Percentiles rank a stretch among this genome's conserved stretches.
Conservation (phyloP, 352 stramenopile species). For the Globisporangium apiculatum region DNA sequence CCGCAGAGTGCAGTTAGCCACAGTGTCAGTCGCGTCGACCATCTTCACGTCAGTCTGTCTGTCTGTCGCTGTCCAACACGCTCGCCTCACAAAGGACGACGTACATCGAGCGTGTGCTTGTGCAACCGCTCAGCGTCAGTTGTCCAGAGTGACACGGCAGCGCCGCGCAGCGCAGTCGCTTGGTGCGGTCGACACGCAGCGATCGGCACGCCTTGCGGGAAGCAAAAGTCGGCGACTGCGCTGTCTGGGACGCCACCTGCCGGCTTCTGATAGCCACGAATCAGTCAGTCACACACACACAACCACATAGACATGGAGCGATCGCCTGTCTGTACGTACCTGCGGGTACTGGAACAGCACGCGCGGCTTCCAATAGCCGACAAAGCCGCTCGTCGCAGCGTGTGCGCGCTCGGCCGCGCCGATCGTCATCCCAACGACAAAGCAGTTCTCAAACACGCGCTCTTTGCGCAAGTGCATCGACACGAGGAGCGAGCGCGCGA, state of each 20-base stretch:
- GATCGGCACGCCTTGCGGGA: constrained; percentile 63
- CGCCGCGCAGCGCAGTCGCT: constrained; percentile 31
- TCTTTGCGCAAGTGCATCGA: constrained; percentile 79
- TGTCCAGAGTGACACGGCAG: constrained; percentile 62
- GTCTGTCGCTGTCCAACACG: not conserved
- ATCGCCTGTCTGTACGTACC: constrained; percentile 15
- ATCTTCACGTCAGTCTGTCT: not conserved
- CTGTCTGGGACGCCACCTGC: constrained; percentile 31
- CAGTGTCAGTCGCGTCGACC: too few relatives aligned
- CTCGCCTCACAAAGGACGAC: not conserved
- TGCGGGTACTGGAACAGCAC: constrained; percentile 65
- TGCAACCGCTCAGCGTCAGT: constrained; percentile 54
- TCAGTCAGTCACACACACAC: constrained; percentile 1
- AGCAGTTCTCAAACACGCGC: constrained; percentile 80
- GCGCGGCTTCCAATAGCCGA: constrained; percentile 64
- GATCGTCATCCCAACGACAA: constrained; percentile 47
- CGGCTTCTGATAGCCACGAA: constrained; percentile 9
- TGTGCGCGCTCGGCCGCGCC: constrained; percentile 24
- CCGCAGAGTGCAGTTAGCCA: too few relatives aligned
- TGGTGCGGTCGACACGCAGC: constrained; percentile 51
- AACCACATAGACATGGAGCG: not conserved
- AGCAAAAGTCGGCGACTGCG: constrained; percentile 74
- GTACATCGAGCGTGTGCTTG: constrained; percentile 55
- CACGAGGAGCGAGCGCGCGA: constrained; percentile 68
- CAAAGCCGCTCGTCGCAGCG: constrained; percentile 19